Evolutionary conservation across 371 early-diverging fungal species (phyloP), one percentile per base, ranked within the genome.

Genomic region (Mucor lusitanicus): DNA sequence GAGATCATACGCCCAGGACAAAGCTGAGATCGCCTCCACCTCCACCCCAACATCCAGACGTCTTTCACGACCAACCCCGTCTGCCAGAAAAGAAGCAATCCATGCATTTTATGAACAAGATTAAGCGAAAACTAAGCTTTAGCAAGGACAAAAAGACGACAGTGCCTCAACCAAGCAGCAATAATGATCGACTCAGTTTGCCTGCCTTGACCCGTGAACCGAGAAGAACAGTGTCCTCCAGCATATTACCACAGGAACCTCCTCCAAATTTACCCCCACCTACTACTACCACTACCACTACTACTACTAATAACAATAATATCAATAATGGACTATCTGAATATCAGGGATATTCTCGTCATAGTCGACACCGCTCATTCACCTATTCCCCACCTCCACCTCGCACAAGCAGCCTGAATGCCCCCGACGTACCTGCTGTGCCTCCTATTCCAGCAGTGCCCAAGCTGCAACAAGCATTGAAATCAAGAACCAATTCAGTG

Each of bases 381-480:
- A 72, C 73, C 0, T 72, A 68, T 27, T 72, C 73, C 0, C 73
- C 73, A 6, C 69, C 71, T n/a, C 73, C 72, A 4, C 72, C 69
- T n/a, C 65, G 65, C 9, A 55, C 65, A 17, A 72, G 65, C 9
- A 68, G 65, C 28, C 42, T 68, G 33, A 32, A 30, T 33, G 17
- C 68, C 27, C 27, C 63, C 4, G 30, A 56, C 9, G 39, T 59
- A 3, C 54, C 68, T 4, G 39, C 63, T 27, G 44, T 68, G 1
- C 72, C 72, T 17, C 64, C 65, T 19, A 64, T 72, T 15, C 73
- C 72, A 11, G 27, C 68, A 5, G 68, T 62, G 11, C 72, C 73
- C 19, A 62, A 66, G 33, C 57, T 37, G 3, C 63, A 68, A 25
- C 63, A 68, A 25, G 37, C 23, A 27, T 35, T 59, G 19, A 54